Evolutionary conservation across 768 basidiomycete species (phyloP), one percentile per base, ranked within the genome.

Genomic region (Mrakia gelida): DNA sequence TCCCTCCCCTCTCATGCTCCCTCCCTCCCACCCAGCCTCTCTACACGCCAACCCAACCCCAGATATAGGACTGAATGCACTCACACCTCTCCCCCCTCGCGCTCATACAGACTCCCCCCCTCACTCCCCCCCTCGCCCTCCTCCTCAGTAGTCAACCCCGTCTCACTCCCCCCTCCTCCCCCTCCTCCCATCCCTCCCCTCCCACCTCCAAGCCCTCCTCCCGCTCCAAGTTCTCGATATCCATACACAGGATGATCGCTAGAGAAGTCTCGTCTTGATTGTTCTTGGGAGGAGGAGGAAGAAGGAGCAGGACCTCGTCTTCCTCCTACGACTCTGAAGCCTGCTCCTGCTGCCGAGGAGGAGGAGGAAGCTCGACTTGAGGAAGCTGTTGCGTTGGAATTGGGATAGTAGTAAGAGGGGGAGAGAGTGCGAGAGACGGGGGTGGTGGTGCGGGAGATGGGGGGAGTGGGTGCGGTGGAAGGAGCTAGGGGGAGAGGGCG

Each of bases 81-180:
- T 32, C 38, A 67, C 65, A 67, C 65, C 30, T 34, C 65, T 11
- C 32, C 38, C 15, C 38, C 13, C 26, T 13, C 26, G 11, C 49
- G 15, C 18, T 52, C 49, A 45, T 32, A 26, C 15, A 67, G 38
- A 67, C 30, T 41, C 4, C 49, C 49, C 38, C 65, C 30, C 34
- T 67, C 65, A 26, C 68, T 71, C 15, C 43, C 68, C 28, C 18
- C 59, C 8, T 28, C 59, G 6, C 4, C 43, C n/a, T 71, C 68
- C 68, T 59, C 59, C 59, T 59, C 59, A 5, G 59, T 59, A 26
- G 68, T 71, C 38, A 71, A 38, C 13, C 68, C 68, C 34, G 68
- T 43, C 68, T 71, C 68, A 11, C 68, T 71, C 21, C 68, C 68
- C 26, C 68, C 68, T n/a, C 68, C 43, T 21, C 43, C 13, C 23